A percentile compares a stretch with the other conserved stretches of the same genome.
Conservation (phyloP, 371 early-diverging fungal species). For the Syncephalis plumigaleata region DNA sequence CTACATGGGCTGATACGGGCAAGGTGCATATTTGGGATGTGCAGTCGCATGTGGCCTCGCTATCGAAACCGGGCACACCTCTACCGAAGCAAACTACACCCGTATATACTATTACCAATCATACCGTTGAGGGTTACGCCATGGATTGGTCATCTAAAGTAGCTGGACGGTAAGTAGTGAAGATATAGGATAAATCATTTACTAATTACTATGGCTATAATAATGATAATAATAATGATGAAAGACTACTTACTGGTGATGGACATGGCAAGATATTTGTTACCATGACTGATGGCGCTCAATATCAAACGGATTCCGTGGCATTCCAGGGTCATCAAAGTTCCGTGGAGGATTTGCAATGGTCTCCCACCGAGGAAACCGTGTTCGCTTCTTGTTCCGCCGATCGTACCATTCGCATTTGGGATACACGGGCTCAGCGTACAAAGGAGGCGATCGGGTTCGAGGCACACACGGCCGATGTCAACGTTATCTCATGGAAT, state of each 20-base stretch:
- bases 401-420: constrained; percentile 82
- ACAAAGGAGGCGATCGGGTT: constrained; percentile 47
- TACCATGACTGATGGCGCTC: constrained; percentile 39
- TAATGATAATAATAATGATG: background rate
- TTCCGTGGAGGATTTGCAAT: constrained; percentile 91
- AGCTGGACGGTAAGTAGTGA: constrained; percentile 27
- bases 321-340: constrained; percentile 69
- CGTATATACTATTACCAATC: constrained; percentile 55
- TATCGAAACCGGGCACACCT: constrained; percentile 62
- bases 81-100: constrained; percentile 50
- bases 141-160: constrained; percentile 78
- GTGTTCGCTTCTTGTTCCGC: constrained; percentile 88
- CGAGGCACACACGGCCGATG: constrained; percentile 69
- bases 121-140: constrained; percentile 83
- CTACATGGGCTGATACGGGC: constrained; percentile 90
- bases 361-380: constrained; percentile 76
- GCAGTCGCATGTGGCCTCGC: constrained; percentile 39
- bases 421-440: constrained; percentile 77
- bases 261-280: constrained; percentile 58
- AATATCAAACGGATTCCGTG: constrained; percentile 45
- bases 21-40: constrained; percentile 86
- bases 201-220: too few relatives aligned
- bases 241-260: constrained; percentile 78
- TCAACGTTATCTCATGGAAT: constrained; percentile 96
- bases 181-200: too few relatives aligned